Percentiles rank a stretch among this genome's conserved stretches.
Evolutionary conservation across 2,329 filamentous ascomycete species (phyloP).

Genomic region (Pyricularia grisea): DNA sequence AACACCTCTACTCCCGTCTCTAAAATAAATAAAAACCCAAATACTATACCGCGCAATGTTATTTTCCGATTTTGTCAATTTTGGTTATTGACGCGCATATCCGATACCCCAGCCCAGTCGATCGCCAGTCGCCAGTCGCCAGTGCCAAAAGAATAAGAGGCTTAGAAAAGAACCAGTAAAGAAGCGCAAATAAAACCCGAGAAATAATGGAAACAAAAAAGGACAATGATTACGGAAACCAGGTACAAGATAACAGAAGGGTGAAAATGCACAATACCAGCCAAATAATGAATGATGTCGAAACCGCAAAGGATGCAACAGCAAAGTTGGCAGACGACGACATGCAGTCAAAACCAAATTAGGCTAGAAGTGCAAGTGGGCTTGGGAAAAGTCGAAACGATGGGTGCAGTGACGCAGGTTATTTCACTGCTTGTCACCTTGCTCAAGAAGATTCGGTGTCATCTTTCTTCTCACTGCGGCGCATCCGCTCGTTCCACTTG

Average conservation of each 20-base stretch:
- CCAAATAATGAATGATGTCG: neutral
- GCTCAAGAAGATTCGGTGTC: neutral
- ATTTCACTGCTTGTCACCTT: too few relatives aligned
- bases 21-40: neutral
- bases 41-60: neutral
- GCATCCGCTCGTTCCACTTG: conserved; percentile 54
- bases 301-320: neutral
- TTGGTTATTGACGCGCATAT: neutral
- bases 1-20: neutral
- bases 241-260: neutral
- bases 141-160: neutral
- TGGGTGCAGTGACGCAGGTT: neutral
- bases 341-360: neutral
- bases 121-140: neutral
- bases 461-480: conserved; percentile 25
- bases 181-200: neutral
- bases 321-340: too few relatives aligned
- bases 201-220: neutral
- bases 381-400: neutral
- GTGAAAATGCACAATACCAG: neutral
- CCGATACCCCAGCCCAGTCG: neutral
- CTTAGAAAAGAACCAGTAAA: neutral
- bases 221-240: neutral
- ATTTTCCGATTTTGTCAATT: neutral
- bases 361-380: neutral